phyloP scores from a whole-genome alignment of 2,329 filamentous ascomycete species.

The Diaporthe amygdali region DNA sequence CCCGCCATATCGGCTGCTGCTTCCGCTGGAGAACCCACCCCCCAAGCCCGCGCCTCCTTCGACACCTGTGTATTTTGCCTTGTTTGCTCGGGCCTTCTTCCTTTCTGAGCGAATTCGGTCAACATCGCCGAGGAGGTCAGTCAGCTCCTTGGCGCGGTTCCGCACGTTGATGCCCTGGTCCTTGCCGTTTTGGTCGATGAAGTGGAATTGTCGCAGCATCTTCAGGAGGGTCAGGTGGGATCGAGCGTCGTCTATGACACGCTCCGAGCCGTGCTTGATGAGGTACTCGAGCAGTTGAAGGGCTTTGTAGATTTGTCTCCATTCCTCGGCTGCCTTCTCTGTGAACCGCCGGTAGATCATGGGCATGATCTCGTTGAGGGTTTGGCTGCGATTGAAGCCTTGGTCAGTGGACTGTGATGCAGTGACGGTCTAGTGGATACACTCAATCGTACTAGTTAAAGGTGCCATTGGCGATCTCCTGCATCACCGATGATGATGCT shows the following conservation, averaged over 20 bases:
- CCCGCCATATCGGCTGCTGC: constrained; percentile 75
- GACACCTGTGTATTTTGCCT: constrained; percentile 94
- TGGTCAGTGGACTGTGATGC: constrained; percentile 19
- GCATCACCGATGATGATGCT: constrained; percentile 82
- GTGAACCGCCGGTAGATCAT: constrained; percentile 99
- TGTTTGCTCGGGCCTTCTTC: constrained; percentile 89
- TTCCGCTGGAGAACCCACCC: constrained; percentile 55
- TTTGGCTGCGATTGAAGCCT: constrained; percentile 66
- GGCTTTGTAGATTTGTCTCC: constrained; percentile 99
- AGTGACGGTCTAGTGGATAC: neutral
- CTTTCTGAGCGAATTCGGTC: constrained; percentile 81
- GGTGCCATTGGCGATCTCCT: constrained; percentile 97
- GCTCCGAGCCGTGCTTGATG: constrained; percentile 96
- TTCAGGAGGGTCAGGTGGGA: constrained; percentile 94
- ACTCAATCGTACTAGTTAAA: constrained; percentile 85
- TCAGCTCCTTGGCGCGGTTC: constrained; percentile 93
- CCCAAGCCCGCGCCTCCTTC: constrained; percentile 77
- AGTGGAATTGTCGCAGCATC: constrained; percentile 99
- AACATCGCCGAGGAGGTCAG: constrained; percentile 91
- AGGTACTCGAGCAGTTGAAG: constrained; percentile 94
- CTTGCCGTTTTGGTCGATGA: constrained; percentile 93
- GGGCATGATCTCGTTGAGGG: constrained; percentile 99
- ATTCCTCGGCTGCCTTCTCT: constrained; percentile 97
- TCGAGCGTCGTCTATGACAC: constrained; percentile 95
- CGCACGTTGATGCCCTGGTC: constrained; percentile 98